Evolutionary conservation across 371 early-diverging fungal genomes (phyloP).

Genomic region (Saksenaea vasiformis): DNA sequence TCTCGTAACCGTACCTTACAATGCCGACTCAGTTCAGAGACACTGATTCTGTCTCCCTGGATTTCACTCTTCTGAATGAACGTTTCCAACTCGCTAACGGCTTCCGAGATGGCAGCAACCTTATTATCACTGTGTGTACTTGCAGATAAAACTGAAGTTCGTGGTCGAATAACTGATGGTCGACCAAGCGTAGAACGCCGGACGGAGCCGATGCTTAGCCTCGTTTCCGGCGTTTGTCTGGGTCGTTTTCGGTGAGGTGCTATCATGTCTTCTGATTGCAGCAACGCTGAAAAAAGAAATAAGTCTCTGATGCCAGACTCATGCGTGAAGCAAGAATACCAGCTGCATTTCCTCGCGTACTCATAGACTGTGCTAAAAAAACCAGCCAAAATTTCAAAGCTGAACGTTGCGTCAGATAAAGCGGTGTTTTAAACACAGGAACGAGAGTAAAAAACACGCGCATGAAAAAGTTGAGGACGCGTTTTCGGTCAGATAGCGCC

Average conservation of each 20-base stretch:
- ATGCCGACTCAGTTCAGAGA: background rate
- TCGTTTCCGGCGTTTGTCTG: background rate
- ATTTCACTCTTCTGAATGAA: background rate
- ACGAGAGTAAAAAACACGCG: no score
- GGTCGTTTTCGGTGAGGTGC: constrained; percentile 1
- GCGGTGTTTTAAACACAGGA: no score
- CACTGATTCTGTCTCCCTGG: background rate
- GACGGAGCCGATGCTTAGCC: background rate
- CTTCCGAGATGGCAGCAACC: background rate
- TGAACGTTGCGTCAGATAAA: background rate
- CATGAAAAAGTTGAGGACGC: no score
- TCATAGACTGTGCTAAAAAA: background rate
- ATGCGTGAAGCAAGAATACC: background rate
- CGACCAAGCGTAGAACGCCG: background rate
- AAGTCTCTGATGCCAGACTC: background rate
- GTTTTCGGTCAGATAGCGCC: no score
- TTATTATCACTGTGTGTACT: background rate
- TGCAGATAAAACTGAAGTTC: background rate
- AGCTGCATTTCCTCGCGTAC: constrained; percentile 1
- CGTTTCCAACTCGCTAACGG: background rate
- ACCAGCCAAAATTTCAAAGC: background rate
- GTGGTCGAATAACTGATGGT: background rate
- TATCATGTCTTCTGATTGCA: background rate
- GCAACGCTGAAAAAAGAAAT: background rate
- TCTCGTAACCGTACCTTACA: background rate